These are phyloP conservation scores for Ashbya aceris DNA, from an alignment of 1,139 yeast species.

Conservation along the genomic window DNA sequence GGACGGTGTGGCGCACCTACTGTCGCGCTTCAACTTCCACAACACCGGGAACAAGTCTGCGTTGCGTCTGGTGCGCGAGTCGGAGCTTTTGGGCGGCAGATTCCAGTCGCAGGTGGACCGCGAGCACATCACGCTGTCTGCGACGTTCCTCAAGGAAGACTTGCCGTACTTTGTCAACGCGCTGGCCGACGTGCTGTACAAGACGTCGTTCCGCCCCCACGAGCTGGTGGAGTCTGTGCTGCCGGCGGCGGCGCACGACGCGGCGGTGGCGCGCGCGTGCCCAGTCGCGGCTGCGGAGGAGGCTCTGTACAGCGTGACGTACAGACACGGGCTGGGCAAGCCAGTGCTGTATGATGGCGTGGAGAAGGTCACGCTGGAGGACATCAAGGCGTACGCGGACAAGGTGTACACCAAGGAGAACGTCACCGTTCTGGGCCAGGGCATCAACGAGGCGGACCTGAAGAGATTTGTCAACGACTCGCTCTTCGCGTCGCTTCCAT, in stretches of 20 bases:
- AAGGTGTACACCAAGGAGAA: slow-evolving; percentile 63
- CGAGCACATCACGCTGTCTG: slow-evolving; percentile 71
- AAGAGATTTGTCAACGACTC: slow-evolving; percentile 57
- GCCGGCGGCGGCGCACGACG: slow-evolving; percentile 64
- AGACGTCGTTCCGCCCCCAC: slow-evolving; percentile 70
- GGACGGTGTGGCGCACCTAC: slow-evolving; percentile 80
- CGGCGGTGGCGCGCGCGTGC: slow-evolving; percentile 39
- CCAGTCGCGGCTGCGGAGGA: slow-evolving; percentile 62
- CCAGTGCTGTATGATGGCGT: slow-evolving; percentile 68
- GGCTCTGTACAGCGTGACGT: slow-evolving; percentile 70
- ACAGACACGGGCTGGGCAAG: slow-evolving; percentile 84
- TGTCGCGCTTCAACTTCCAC: slow-evolving; percentile 77
- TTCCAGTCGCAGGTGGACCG: slow-evolving; percentile 65
- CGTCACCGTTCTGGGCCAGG: slow-evolving; percentile 62
- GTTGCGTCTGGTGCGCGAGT: slow-evolving; percentile 86
- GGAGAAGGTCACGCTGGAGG: slow-evolving; percentile 49
- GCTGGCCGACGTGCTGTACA: slow-evolving; percentile 65
- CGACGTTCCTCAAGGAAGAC: slow-evolving; percentile 77
- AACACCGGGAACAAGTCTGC: slow-evolving; percentile 81
- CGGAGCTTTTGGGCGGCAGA: slow-evolving; percentile 86
- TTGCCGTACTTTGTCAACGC: slow-evolving; percentile 89
- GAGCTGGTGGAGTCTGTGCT: slow-evolving; percentile 74
- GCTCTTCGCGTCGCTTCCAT: slow-evolving; percentile 53
- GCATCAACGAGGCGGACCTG: slow-evolving; percentile 68
- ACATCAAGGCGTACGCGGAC: slow-evolving; percentile 57